phyloP scores from a whole-genome alignment of 164 flowering plant species.

The Pachysandra terminalis region DNA sequence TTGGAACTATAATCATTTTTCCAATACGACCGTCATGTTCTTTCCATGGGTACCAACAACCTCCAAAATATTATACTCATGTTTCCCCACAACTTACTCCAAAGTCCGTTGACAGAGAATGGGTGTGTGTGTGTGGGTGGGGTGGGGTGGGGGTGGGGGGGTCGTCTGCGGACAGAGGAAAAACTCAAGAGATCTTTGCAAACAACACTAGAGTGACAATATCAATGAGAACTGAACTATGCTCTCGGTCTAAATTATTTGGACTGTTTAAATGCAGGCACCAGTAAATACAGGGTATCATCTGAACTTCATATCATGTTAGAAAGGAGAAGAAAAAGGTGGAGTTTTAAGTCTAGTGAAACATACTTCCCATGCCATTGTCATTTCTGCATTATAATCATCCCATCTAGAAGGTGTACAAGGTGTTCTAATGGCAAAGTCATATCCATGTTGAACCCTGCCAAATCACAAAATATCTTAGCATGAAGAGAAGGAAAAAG shows the following conservation, averaged over 20 bases:
- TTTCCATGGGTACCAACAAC: too few relatives aligned
- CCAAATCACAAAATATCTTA: slow-evolving; percentile 9
- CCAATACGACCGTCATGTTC: too few relatives aligned
- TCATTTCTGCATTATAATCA: slow-evolving; percentile 86
- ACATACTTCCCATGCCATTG: slow-evolving; percentile 91
- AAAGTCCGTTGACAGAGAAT: too few relatives aligned
- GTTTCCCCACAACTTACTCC: too few relatives aligned
- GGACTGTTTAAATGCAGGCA: too few relatives aligned
- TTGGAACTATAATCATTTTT: too few relatives aligned
- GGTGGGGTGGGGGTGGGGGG: too few relatives aligned
- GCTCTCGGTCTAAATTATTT: neutral
- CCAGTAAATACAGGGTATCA: neutral
- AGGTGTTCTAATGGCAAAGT: slow-evolving; percentile 91
- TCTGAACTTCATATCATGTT: too few relatives aligned
- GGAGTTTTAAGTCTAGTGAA: slow-evolving; percentile 7
- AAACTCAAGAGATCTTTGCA: too few relatives aligned
- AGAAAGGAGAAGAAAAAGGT: neutral
- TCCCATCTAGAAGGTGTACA: slow-evolving; percentile 96
- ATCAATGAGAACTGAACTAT: neutral
- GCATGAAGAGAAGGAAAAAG: neutral
- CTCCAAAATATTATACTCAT: too few relatives aligned
- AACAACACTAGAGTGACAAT: neutral
- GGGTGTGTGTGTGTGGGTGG: too few relatives aligned
- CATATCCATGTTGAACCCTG: slow-evolving; percentile 68
- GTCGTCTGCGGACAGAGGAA: too few relatives aligned